Evolutionary conservation across 208 protist genomes (phyloP).

Genomic region (Leishmania tarentolae): DNA sequence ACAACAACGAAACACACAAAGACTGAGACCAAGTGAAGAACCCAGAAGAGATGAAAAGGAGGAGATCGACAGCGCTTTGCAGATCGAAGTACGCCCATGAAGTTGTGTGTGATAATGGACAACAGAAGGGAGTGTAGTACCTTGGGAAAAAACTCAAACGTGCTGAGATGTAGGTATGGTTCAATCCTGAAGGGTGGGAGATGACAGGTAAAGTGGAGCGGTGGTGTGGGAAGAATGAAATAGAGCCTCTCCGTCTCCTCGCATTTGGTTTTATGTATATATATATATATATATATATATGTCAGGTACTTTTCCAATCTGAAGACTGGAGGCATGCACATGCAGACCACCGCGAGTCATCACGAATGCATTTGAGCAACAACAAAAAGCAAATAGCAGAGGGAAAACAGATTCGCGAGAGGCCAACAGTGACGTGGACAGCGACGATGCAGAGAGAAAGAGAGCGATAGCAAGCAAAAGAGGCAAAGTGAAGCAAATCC

Average conservation of each 20-base stretch:
- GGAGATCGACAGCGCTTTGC: not conserved
- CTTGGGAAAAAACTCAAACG: not conserved
- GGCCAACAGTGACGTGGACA: not conserved
- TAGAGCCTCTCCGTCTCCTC: not conserved
- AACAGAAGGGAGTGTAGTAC: not conserved
- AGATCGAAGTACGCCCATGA: not conserved
- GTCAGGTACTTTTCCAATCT: not conserved
- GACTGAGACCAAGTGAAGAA: not conserved
- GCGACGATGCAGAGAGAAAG: not conserved
- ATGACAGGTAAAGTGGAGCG: not conserved
- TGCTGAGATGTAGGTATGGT: not conserved
- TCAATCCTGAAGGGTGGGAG: not conserved
- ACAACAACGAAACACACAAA: not conserved
- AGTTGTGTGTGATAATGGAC: not conserved
- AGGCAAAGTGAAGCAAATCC: not conserved
- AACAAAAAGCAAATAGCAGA: not conserved
- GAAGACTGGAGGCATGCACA: not conserved
- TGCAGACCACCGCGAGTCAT: not conserved
- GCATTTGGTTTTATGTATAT: not conserved
- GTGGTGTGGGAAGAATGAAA: not conserved
- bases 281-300: not conserved
- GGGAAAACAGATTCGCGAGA: not conserved
- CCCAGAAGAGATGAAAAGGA: not conserved
- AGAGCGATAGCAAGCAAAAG: not conserved
- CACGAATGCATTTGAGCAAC: not conserved